phyloP scores from a whole-genome alignment of 495 filamentous ascomycete genomes.

The Lepidopterella palustris region DNA sequence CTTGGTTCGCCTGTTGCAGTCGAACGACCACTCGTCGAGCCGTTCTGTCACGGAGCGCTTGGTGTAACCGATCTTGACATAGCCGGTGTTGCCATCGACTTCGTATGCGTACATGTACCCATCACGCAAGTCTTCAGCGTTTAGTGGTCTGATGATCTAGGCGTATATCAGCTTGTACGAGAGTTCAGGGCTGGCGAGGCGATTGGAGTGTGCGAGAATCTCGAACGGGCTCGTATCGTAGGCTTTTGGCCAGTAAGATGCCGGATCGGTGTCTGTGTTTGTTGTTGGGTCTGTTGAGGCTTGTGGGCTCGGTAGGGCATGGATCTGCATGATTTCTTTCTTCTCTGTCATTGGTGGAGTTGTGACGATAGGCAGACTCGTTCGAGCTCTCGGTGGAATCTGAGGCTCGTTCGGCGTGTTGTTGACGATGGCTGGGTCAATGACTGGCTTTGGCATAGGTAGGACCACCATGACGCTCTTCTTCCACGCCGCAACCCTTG shows the following conservation, averaged over 20 bases:
- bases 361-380: too few relatives aligned
- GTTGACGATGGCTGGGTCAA: neutral
- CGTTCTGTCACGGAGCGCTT: neutral
- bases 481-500: slow-evolving; percentile 4
- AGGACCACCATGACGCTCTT: neutral
- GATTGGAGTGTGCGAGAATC: neutral
- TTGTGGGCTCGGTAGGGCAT: neutral
- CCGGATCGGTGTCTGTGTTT: slow-evolving; percentile 3
- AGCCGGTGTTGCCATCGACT: slow-evolving; percentile 7
- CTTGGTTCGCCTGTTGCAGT: slow-evolving; percentile 12
- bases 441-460: neutral
- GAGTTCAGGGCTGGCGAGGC: neutral
- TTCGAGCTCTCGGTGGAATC: too few relatives aligned
- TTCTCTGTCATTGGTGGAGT: neutral
- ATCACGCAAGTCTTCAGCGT: neutral
- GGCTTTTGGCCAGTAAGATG: slow-evolving; percentile 3
- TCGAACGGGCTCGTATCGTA: slow-evolving; percentile 7
- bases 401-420: too few relatives aligned
- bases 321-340: neutral
- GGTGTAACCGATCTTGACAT: slow-evolving; percentile 10
- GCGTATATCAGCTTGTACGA: neutral
- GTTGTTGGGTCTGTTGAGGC: neutral
- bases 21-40: slow-evolving; percentile 6
- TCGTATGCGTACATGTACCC: slow-evolving; percentile 9
- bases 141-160: slow-evolving; percentile 1